Conservation (phyloP, 352 stramenopile genomes). For the Globisporangium rhizosaccharum region DNA sequence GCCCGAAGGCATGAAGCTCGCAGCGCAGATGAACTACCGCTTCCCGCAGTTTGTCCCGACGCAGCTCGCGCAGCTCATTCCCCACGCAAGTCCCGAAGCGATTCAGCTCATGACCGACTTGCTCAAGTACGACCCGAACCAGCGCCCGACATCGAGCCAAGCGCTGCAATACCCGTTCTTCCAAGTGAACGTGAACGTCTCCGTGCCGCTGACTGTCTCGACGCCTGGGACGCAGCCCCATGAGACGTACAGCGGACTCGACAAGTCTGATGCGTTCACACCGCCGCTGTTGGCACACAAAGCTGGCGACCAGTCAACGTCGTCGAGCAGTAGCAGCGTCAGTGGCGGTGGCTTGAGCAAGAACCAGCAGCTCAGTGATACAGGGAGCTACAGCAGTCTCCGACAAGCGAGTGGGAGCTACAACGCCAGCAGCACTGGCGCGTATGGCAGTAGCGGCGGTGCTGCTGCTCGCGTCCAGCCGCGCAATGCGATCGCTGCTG, state of each 20-base stretch:
- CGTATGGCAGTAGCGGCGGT: conserved; percentile 19
- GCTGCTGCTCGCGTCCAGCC: conserved; percentile 35
- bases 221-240: conserved; percentile 52
- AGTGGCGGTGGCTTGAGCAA: conserved; percentile 32
- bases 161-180: conserved; percentile 96
- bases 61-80: conserved; percentile 85
- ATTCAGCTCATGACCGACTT: conserved; percentile 92
- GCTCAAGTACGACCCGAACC: conserved; percentile 91
- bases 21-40: conserved; percentile 93
- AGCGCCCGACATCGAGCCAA: conserved; percentile 90
- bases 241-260: conserved; percentile 20
- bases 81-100: conserved; percentile 85
- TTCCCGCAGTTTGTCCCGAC: conserved; percentile 94
- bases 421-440: conserved; percentile 5
- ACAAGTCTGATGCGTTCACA: conserved; percentile 46
- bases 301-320: conserved; percentile 23
- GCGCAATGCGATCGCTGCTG: conserved; percentile 66
- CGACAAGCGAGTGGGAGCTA: neutral
- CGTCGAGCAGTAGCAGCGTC: conserved; percentile 35
- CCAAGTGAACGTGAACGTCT: conserved; percentile 79
- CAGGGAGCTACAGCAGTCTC: conserved; percentile 21
- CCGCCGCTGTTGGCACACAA: conserved; percentile 38
- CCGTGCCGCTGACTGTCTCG: conserved; percentile 62
- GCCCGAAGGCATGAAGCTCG: conserved; percentile 94
- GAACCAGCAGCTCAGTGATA: conserved; percentile 51